A percentile compares a stretch with the other conserved stretches of the same genome.
phyloP scores from a whole-genome alignment of 1,284 basidiomycete species.

The Ustilago lituana region DNA sequence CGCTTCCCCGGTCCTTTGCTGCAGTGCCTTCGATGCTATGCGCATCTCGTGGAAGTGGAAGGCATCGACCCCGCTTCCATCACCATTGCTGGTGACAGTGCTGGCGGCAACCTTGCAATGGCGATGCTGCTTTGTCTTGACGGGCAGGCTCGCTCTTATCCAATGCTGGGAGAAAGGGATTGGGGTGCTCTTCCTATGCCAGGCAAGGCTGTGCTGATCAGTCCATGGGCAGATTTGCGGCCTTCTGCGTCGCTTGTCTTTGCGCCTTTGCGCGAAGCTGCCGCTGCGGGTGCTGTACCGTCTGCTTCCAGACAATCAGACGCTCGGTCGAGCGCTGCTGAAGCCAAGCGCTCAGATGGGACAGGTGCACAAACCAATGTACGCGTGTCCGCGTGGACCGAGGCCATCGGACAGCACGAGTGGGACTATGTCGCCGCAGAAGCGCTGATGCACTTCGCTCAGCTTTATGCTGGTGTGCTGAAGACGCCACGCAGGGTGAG shows the following conservation, averaged over 20 bases:
- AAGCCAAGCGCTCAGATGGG: neutral
- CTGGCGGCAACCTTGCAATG: constrained; percentile 63
- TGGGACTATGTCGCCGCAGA: constrained; percentile 65
- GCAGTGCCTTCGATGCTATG: constrained; percentile 65
- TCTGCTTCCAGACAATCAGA: neutral
- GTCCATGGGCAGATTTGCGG: constrained; percentile 64
- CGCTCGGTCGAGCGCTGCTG: neutral
- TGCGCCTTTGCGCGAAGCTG: constrained; percentile 41
- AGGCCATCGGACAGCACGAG: constrained; percentile 51
- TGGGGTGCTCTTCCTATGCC: constrained; percentile 63
- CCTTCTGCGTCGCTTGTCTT: constrained; percentile 53
- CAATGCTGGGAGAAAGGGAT: constrained; percentile 50
- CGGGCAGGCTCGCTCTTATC: constrained; percentile 49
- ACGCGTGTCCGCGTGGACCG: constrained; percentile 45
- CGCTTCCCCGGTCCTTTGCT: constrained; percentile 61
- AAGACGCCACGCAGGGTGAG: constrained; percentile 55
- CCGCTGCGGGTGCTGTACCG: constrained; percentile 1
- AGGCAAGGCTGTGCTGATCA: constrained; percentile 62
- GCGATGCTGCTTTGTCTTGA: constrained; percentile 58
- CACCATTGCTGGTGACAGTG: constrained; percentile 64
- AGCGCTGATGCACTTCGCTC: constrained; percentile 64
- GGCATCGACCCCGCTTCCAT: constrained; percentile 54
- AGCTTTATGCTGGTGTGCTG: constrained; percentile 63
- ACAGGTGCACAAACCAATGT: neutral
- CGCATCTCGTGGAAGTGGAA: constrained; percentile 64